Percentiles rank a stretch among this genome's conserved stretches.
Evolutionary conservation across 139 green algal genomes (phyloP).

Genomic region (Picochlorum sp.): DNA sequence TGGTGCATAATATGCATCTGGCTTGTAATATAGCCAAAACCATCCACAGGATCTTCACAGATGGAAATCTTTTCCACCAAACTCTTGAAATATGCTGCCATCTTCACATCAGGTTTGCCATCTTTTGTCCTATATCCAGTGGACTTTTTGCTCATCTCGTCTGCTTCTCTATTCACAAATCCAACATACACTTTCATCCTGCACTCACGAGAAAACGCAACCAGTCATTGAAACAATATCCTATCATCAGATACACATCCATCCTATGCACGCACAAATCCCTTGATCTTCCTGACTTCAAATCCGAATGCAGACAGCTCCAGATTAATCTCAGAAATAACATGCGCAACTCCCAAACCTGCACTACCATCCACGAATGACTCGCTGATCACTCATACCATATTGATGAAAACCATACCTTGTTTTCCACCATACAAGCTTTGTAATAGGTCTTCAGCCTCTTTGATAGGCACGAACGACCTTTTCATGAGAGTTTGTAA

Average conservation of each 20-base stretch:
- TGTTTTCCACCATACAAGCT: neutral
- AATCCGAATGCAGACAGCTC: conserved; percentile 5
- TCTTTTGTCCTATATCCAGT: conserved; percentile 7
- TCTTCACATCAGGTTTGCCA: conserved; percentile 11
- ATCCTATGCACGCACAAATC: conserved; percentile 6
- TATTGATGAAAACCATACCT: neutral
- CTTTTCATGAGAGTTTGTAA: conserved; percentile 15
- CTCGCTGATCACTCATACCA: no score
- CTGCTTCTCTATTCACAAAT: conserved; percentile 18
- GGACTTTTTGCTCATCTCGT: conserved; percentile 13
- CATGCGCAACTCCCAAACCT: neutral
- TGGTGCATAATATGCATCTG: conserved; percentile 9
- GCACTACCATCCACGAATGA: neutral
- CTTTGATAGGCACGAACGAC: conserved; percentile 1
- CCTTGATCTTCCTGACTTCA: conserved; percentile 4
- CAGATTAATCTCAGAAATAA: conserved; percentile 8
- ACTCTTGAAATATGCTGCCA: conserved; percentile 14
- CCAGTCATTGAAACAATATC: neutral
- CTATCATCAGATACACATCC: no score
- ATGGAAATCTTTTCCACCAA: conserved; percentile 7
- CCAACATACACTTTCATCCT: conserved; percentile 10
- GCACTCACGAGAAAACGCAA: neutral
- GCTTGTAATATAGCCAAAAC: conserved; percentile 1
- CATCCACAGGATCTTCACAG: neutral
- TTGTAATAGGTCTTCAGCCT: conserved; percentile 9